Percentiles rank a stretch among this genome's conserved stretches.
These are phyloP conservation scores for Dianthus caryophyllus DNA, from an alignment of 148 eudicot species.

Conservation along the genomic window DNA sequence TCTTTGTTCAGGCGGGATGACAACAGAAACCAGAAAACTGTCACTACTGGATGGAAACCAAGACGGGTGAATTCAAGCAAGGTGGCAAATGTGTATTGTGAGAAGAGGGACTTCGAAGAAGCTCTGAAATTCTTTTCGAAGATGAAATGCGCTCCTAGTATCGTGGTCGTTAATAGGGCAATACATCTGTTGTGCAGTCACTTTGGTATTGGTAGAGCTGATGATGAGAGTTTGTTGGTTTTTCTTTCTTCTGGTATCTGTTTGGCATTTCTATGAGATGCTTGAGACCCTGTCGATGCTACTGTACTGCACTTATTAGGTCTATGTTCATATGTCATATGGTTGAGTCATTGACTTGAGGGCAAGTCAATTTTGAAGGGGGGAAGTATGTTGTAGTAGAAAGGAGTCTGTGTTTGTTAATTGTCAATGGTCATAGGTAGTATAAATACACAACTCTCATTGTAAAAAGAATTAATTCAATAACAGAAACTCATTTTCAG, in stretches of 20 bases:
- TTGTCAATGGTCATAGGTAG: too few relatives aligned
- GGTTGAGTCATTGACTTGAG: too few relatives aligned
- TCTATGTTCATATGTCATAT: conserved; percentile 54
- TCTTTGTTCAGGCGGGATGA: conserved; percentile 57
- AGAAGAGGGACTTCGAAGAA: conserved; percentile 74
- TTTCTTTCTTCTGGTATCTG: conserved; percentile 55
- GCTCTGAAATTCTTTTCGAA: conserved; percentile 51
- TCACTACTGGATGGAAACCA: conserved; percentile 42
- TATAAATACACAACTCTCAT: too few relatives aligned
- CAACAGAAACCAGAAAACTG: conserved; percentile 58
- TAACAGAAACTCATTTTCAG: too few relatives aligned
- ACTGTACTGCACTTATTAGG: conserved; percentile 63
- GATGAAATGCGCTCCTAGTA: too few relatives aligned
- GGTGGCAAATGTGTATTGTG: conserved; percentile 51
- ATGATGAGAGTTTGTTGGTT: conserved; percentile 55
- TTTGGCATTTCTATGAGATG: conserved; percentile 49
- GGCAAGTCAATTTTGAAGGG: too few relatives aligned
- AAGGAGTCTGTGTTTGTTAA: too few relatives aligned
- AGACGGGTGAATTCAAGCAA: conserved; percentile 41
- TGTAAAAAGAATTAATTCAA: too few relatives aligned
- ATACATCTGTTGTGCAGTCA: too few relatives aligned
- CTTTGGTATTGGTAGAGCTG: conserved; percentile 44
- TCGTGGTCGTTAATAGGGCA: too few relatives aligned
- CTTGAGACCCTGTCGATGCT: conserved; percentile 43
- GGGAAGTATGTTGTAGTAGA: too few relatives aligned